Conservation (phyloP, 305 asterid species). For the Nicotiana rustica region DNA sequence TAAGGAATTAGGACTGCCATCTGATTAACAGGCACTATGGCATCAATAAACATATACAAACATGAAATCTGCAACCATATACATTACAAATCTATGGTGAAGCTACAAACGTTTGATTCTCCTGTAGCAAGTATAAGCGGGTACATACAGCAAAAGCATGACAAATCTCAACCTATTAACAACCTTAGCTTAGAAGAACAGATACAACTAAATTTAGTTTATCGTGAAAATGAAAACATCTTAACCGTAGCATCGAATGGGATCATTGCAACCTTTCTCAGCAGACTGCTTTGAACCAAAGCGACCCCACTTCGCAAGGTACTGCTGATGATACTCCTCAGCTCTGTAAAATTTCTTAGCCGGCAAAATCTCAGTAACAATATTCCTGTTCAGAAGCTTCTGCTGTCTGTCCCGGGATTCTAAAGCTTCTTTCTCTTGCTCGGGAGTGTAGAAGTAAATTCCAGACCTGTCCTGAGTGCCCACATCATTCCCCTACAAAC, state of each 20-base stretch:
- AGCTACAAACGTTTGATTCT: background rate
- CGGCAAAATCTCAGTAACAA: slow-evolving; percentile 80
- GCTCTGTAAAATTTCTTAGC: slow-evolving; percentile 94
- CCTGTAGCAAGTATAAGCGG: background rate
- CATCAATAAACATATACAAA: background rate
- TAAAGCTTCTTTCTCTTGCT: slow-evolving; percentile 79
- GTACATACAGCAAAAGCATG: slow-evolving; percentile 11
- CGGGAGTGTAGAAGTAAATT: slow-evolving; percentile 80
- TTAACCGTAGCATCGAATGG: slow-evolving; percentile 90
- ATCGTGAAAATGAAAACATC: background rate
- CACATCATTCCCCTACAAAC: slow-evolving; percentile 84
- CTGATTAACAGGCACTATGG: background rate
- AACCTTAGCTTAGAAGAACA: slow-evolving; percentile 1
- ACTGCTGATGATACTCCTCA: slow-evolving; percentile 94
- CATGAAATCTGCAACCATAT: background rate
- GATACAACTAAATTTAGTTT: slow-evolving; percentile 8
- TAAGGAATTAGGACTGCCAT: background rate
- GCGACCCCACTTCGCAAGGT: slow-evolving; percentile 88
- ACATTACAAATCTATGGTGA: slow-evolving; percentile 11
- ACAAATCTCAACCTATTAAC: background rate
- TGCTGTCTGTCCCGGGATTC: slow-evolving; percentile 78
- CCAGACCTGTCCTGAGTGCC: slow-evolving; percentile 92
- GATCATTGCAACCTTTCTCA: slow-evolving; percentile 82
- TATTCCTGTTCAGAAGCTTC: slow-evolving; percentile 64
- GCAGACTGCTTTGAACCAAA: slow-evolving; percentile 73